Evolutionary conservation across 2,329 filamentous ascomycete species (phyloP).

Genomic region (Pezicula neosporulosa): DNA sequence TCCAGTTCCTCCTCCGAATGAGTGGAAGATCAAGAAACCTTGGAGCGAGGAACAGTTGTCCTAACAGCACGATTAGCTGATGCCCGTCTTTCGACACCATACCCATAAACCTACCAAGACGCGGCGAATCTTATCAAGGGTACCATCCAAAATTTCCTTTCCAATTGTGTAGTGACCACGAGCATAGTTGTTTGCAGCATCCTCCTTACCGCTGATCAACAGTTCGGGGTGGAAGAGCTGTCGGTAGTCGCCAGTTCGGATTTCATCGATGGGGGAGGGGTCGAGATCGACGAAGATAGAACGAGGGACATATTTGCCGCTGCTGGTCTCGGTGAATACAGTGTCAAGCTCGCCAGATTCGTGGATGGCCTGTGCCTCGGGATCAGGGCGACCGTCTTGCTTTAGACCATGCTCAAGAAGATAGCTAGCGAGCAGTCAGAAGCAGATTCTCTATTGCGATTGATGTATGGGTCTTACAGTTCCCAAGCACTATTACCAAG

Average conservation of each 20-base stretch:
- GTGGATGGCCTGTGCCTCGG: slow-evolving; percentile 47
- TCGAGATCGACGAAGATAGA: slow-evolving; percentile 67
- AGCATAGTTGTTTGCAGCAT: slow-evolving; percentile 68
- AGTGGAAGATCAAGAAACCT: slow-evolving; percentile 67
- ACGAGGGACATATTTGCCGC: slow-evolving; percentile 64
- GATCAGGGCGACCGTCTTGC: slow-evolving; percentile 55
- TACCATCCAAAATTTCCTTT: slow-evolving; percentile 62
- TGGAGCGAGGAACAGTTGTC: slow-evolving; percentile 65
- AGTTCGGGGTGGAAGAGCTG: slow-evolving; percentile 64
- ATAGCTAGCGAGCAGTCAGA: slow-evolving; percentile 41
- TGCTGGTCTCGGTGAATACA: slow-evolving; percentile 63
- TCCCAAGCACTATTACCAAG: slow-evolving; percentile 68
- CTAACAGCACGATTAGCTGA: slow-evolving; percentile 23
- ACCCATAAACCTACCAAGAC: slow-evolving; percentile 46
- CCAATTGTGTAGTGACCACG: slow-evolving; percentile 67
- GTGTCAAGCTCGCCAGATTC: slow-evolving; percentile 59
- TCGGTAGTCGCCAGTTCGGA: slow-evolving; percentile 59
- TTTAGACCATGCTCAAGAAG: slow-evolving; percentile 63
- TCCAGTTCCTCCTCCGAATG: slow-evolving; percentile 64
- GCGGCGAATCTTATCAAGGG: slow-evolving; percentile 61
- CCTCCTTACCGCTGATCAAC: slow-evolving; percentile 65
- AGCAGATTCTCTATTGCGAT: slow-evolving; percentile 2
- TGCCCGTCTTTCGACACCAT: background rate
- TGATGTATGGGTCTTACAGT: slow-evolving; percentile 47
- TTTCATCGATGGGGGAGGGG: slow-evolving; percentile 65